Conservation (phyloP, 352 stramenopile species). For the Phytophthora syringae region DNA sequence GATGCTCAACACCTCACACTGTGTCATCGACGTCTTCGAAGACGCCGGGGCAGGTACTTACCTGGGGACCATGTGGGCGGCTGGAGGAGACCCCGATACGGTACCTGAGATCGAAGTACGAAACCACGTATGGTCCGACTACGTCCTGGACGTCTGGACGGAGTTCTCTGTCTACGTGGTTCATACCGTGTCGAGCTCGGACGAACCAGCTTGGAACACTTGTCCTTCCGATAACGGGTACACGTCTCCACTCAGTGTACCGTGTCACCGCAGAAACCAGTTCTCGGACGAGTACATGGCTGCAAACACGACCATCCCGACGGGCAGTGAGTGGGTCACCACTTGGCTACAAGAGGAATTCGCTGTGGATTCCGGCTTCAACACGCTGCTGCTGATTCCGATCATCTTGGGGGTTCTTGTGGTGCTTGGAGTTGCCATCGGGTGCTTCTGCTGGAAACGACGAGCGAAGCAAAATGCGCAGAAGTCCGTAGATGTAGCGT, state of each 20-base stretch:
- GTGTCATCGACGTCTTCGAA: conserved; percentile 31
- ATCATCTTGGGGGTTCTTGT: conserved; percentile 26
- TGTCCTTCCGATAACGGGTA: conserved; percentile 9
- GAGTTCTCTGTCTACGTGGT: conserved; percentile 33
- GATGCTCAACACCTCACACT: conserved; percentile 40
- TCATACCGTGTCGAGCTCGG: conserved; percentile 14
- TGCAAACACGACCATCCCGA: conserved; percentile 20
- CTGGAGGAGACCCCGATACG: conserved; percentile 26
- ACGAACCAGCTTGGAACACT: conserved; percentile 12
- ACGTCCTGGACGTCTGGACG: neutral
- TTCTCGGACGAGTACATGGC: conserved; percentile 27
- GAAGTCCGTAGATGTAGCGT: neutral
- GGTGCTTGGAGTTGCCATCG: conserved; percentile 10
- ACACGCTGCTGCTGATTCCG: conserved; percentile 16
- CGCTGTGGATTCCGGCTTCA: conserved; percentile 10
- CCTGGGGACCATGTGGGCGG: conserved; percentile 38
- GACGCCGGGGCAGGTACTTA: neutral
- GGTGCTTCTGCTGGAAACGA: conserved; percentile 24
- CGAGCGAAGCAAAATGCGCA: conserved; percentile 3
- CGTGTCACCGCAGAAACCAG: conserved; percentile 13
- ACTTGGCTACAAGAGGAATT: conserved; percentile 29
- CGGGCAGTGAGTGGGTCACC: conserved; percentile 24
- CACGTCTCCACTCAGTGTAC: conserved; percentile 13
- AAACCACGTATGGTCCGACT: conserved; percentile 31
- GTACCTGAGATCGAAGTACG: conserved; percentile 18